Percentiles rank a stretch among this genome's conserved stretches.
Evolutionary conservation across 106 monocot species (phyloP).

Genomic region (Apostasia ramifera): DNA sequence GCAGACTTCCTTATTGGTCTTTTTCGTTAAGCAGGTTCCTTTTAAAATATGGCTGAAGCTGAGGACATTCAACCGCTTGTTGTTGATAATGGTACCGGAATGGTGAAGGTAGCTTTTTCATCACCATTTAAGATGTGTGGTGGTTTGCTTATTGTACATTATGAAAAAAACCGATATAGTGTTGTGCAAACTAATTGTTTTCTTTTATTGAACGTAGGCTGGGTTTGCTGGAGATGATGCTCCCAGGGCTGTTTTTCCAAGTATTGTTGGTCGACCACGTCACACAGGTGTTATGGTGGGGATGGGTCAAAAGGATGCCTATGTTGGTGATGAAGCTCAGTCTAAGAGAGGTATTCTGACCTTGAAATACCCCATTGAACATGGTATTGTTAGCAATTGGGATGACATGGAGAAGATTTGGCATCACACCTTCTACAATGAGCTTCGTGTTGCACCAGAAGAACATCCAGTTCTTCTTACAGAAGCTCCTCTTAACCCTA

Average conservation of each 20-base stretch:
- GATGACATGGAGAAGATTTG: constrained; percentile 28
- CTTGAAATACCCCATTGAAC: constrained; percentile 32
- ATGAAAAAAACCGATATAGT: not conserved
- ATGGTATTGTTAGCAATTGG: constrained; percentile 41
- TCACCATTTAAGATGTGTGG: not conserved
- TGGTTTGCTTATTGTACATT: not conserved
- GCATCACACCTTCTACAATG: constrained; percentile 38
- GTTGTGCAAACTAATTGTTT: not conserved
- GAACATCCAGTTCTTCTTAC: constrained; percentile 34
- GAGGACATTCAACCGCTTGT: constrained; percentile 15
- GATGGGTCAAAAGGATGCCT: constrained; percentile 36
- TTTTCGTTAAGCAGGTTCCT: not conserved
- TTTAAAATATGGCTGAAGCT: constrained; percentile 4
- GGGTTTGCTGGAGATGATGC: constrained; percentile 45
- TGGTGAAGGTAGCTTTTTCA: constrained; percentile 7
- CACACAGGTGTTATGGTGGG: constrained; percentile 37
- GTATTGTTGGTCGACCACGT: constrained; percentile 26
- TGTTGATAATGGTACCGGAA: constrained; percentile 13
- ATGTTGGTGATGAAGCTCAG: constrained; percentile 38
- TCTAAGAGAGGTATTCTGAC: constrained; percentile 31
- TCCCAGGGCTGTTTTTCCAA: constrained; percentile 34
- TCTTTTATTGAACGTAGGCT: constrained; percentile 12
- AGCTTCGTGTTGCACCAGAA: constrained; percentile 37
- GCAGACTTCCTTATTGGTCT: not conserved
- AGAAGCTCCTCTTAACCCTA: constrained; percentile 37